phyloP scores from a whole-genome alignment of 768 basidiomycete genomes.

The Saitozyma sp. region DNA sequence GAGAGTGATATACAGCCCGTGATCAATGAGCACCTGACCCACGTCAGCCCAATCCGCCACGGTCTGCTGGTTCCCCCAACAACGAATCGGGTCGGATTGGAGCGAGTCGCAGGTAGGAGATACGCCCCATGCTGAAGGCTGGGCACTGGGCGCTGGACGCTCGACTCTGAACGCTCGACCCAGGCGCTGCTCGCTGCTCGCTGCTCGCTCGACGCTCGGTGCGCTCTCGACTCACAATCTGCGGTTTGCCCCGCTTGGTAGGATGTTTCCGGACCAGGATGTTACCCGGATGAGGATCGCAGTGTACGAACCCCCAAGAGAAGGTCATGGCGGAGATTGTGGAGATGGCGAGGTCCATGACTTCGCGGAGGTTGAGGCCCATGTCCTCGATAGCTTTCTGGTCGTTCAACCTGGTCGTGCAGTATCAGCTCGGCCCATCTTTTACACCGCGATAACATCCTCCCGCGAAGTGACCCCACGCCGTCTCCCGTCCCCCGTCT shows the following conservation, averaged over 20 bases:
- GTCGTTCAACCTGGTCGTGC: slow-evolving; percentile 54
- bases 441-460: no score
- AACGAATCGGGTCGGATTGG: no score
- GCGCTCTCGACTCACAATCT: slow-evolving; percentile 46
- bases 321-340: slow-evolving; percentile 87
- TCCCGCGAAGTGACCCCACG: no score
- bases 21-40: slow-evolving; percentile 77
- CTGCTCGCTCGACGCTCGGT: no score
- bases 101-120: no score
- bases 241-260: slow-evolving; percentile 56
- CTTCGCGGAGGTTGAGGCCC: slow-evolving; percentile 51
- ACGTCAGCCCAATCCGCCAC: not conserved
- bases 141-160: no score
- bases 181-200: no score
- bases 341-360: slow-evolving; percentile 85
- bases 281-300: slow-evolving; percentile 62
- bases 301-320: slow-evolving; percentile 78
- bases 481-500: no score
- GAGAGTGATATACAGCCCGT: slow-evolving; percentile 81
- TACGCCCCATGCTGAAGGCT: no score
- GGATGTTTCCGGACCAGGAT: slow-evolving; percentile 69
- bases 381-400: slow-evolving; percentile 46
- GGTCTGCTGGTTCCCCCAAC: no score
- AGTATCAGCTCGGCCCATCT: not conserved
- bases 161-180: no score